Conservation (phyloP, 139 green algal species). For the Tetraselmis chui region DNA sequence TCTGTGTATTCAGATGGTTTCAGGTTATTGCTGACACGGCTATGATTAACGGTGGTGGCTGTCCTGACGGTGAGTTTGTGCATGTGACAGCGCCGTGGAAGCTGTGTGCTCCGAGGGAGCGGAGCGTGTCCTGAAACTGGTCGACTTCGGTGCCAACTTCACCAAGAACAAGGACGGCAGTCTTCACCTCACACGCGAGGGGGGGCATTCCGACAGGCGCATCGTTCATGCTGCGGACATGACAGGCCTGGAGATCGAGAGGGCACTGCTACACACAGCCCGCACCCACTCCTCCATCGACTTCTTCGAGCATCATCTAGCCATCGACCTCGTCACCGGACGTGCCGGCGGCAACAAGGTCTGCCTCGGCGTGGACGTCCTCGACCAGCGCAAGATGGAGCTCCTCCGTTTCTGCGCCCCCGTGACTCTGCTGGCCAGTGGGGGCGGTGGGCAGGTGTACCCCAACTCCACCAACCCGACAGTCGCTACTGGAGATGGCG, state of each 20-base stretch:
- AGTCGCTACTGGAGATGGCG: constrained; percentile 92
- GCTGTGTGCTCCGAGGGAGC: constrained; percentile 87
- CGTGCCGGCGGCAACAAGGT: constrained; percentile 22
- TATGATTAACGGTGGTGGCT: too few relatives aligned
- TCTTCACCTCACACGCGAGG: constrained; percentile 92
- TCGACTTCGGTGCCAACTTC: constrained; percentile 83
- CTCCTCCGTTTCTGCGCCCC: constrained; percentile 48
- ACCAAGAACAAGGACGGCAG: constrained; percentile 53
- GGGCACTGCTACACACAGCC: constrained; percentile 69
- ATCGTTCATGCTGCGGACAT: constrained; percentile 94
- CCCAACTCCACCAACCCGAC: constrained; percentile 94
- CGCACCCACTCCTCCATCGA: constrained; percentile 65
- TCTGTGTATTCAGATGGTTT: too few relatives aligned
- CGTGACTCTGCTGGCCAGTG: constrained; percentile 83
- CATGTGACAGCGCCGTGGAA: constrained; percentile 71
- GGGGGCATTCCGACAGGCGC: constrained; percentile 82
- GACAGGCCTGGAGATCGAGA: constrained; percentile 90
- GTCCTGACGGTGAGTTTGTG: background rate
- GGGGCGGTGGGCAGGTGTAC: constrained; percentile 90
- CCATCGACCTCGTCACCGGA: constrained; percentile 27
- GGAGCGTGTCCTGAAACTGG: constrained; percentile 80
- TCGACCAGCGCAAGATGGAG: constrained; percentile 40
- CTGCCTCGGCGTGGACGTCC: constrained; percentile 78
- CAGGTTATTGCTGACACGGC: too few relatives aligned
- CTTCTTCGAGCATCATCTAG: constrained; percentile 76